Evolutionary conservation across 2,329 filamentous ascomycete species (phyloP).

Genomic region (Ophiostoma ips): DNA sequence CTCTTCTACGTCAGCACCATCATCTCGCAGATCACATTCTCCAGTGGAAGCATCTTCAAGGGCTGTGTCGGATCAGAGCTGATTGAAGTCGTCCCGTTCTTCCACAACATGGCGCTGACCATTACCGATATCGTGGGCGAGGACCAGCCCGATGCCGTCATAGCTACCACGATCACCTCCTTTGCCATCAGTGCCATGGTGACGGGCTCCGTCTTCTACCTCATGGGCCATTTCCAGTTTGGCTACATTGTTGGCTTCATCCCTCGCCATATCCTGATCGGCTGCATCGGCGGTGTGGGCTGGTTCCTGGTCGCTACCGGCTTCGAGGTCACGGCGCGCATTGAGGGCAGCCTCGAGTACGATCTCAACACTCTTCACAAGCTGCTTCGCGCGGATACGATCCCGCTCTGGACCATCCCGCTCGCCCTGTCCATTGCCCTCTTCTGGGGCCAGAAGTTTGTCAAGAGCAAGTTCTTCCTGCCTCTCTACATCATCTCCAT

Average conservation of each 20-base stretch:
- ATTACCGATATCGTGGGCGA: conserved; percentile 69
- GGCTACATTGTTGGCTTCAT: conserved; percentile 95
- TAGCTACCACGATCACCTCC: conserved; percentile 85
- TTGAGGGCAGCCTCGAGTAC: conserved; percentile 77
- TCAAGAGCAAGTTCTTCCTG: conserved; percentile 72
- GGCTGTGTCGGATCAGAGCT: conserved; percentile 91
- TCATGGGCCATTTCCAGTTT: conserved; percentile 74
- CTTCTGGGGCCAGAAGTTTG: conserved; percentile 60
- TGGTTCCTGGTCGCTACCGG: conserved; percentile 89
- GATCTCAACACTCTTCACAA: conserved; percentile 61
- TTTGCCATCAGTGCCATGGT: conserved; percentile 84
- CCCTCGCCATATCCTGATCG: conserved; percentile 87
- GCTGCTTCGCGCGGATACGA: conserved; percentile 58
- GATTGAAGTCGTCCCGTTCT: conserved; percentile 98
- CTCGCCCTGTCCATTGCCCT: conserved; percentile 62
- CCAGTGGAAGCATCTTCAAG: conserved; percentile 72
- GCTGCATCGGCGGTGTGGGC: conserved; percentile 92
- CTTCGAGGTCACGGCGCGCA: conserved; percentile 79
- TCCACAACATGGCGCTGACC: conserved; percentile 92
- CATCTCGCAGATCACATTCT: conserved; percentile 81
- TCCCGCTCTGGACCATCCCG: conserved; percentile 73
- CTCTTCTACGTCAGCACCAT: conserved; percentile 99
- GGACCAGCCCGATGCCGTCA: conserved; percentile 69
- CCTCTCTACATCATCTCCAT: conserved; percentile 76
- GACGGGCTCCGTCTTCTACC: conserved; percentile 81